These are phyloP conservation scores for Zarea fungicola DNA, from an alignment of 2,329 filamentous ascomycete genomes.

Conservation along the genomic window DNA sequence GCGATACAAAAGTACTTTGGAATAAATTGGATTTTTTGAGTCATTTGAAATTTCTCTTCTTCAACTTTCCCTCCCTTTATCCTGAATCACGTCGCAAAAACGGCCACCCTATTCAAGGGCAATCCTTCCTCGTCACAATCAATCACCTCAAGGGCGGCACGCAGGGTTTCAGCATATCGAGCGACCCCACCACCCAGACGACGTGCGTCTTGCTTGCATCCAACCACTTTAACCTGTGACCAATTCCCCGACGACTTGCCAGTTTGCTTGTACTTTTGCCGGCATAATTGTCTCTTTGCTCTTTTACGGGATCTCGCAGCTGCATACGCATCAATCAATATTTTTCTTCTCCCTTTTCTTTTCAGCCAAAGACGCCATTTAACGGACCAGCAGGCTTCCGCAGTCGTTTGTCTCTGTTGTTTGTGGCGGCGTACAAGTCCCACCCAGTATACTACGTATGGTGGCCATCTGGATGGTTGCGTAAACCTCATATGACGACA, in stretches of 20 bases:
- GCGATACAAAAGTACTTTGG: not conserved
- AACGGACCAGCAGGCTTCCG: not conserved
- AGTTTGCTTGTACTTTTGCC: not conserved
- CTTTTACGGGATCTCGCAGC: not conserved
- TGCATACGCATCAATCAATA: not conserved
- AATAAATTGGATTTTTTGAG: not conserved
- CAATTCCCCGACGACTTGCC: constrained; percentile 2
- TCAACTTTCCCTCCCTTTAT: not conserved
- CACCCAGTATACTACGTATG: too few species aligned
- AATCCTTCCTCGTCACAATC: too few species aligned
- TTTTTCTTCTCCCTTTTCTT: not conserved
- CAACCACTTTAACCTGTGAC: constrained; percentile 12
- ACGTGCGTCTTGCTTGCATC: constrained; percentile 12
- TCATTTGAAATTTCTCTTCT: not conserved
- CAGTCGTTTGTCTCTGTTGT: not conserved
- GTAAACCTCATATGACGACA: constrained; percentile 7
- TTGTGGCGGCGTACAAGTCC: constrained; percentile 10
- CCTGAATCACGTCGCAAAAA: not conserved
- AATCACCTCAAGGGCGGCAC: not conserved
- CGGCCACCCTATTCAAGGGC: too few species aligned
- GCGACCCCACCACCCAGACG: constrained; percentile 3
- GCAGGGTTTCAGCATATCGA: constrained; percentile 5
- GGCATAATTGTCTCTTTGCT: constrained; percentile 2
- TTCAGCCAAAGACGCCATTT: not conserved
- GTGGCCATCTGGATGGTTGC: constrained; percentile 9